Conservation (phyloP, 2,329 filamentous ascomycete genomes). For the Trichophyton schoenleinii region DNA sequence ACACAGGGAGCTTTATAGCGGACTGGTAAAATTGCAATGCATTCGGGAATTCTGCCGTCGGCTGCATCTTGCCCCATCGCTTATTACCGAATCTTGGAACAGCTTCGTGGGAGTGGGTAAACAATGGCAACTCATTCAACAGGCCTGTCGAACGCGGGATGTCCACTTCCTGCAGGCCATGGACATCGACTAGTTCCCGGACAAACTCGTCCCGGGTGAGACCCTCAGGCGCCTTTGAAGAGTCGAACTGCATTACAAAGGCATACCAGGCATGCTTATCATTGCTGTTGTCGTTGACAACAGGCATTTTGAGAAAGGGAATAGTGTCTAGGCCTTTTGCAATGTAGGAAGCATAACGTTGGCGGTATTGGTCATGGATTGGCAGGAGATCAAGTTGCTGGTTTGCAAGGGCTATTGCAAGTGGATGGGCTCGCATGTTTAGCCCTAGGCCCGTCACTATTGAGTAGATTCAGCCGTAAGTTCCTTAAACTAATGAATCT, state of each 20-base stretch:
- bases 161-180: background rate
- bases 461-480: background rate
- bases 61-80: background rate
- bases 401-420: background rate
- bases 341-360: background rate
- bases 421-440: conserved; percentile 1
- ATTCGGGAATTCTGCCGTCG: background rate
- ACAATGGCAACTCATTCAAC: background rate
- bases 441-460: background rate
- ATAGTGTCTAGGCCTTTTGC: background rate
- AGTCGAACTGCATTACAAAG: background rate
- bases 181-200: background rate
- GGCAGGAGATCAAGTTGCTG: background rate
- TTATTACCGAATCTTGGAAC: background rate
- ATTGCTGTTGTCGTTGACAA: background rate
- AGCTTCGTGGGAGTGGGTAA: background rate
- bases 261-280: conserved; percentile 4
- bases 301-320: conserved; percentile 3
- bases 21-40: background rate
- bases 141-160: background rate
- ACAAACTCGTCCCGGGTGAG: background rate
- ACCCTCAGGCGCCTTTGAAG: background rate
- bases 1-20: background rate
- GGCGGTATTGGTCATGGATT: background rate
- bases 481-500: background rate